Conservation (phyloP, 352 stramenopile genomes). For the Phytophthora pistaciae region DNA sequence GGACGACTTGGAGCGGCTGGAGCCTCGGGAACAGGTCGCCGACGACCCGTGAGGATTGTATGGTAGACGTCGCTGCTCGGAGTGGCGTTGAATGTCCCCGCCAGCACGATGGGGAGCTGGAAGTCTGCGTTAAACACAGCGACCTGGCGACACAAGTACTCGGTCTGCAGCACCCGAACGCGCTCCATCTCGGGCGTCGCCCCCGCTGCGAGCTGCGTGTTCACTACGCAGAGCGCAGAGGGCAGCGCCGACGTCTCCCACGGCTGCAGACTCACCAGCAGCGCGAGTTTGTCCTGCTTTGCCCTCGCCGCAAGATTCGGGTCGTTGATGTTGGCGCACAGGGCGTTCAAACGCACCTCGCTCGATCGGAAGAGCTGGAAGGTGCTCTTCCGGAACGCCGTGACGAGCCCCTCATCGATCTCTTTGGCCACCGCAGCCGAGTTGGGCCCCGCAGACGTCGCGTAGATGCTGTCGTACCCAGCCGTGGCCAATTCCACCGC, state of each 20-base stretch:
- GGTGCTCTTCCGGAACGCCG: conserved; percentile 71
- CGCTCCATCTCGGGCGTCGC: conserved; percentile 47
- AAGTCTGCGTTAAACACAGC: conserved; percentile 86
- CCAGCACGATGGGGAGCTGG: conserved; percentile 83
- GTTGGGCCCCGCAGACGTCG: conserved; percentile 10
- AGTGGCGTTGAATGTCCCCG: conserved; percentile 83
- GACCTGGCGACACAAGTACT: conserved; percentile 72
- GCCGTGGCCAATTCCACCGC: conserved; percentile 54
- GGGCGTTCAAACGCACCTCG: conserved; percentile 67
- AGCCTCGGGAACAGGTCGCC: conserved; percentile 52
- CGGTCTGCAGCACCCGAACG: conserved; percentile 75
- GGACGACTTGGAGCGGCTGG: conserved; percentile 54
- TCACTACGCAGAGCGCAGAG: conserved; percentile 74
- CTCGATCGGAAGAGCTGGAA: conserved; percentile 86
- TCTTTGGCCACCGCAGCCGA: conserved; percentile 31
- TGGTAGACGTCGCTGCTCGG: conserved; percentile 88
- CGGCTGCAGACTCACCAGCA: conserved; percentile 82
- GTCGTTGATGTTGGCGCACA: conserved; percentile 50
- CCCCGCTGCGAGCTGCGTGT: conserved; percentile 50
- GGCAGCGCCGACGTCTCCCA: conserved; percentile 79
- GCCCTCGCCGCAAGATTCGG: conserved; percentile 56
- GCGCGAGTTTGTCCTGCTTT: conserved; percentile 74
- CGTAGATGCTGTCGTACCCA: conserved; percentile 89
- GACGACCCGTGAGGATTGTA: conserved; percentile 66
- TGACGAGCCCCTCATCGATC: conserved; percentile 79